Conservation (phyloP, 208 protist species). For the Tetramitus jugosus region DNA sequence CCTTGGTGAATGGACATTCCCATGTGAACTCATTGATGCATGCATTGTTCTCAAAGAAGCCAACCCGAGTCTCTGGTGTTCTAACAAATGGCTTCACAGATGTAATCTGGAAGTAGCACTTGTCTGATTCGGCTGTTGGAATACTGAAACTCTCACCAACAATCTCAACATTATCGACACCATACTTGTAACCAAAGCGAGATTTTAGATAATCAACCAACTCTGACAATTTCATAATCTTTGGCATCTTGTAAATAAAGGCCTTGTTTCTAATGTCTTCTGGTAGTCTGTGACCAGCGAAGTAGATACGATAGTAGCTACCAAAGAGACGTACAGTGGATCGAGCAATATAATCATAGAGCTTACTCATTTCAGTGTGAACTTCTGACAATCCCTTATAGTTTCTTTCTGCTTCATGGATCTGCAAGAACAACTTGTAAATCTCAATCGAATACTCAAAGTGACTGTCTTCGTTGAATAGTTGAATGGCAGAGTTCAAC, state of each 20-base stretch:
- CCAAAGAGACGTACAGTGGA: constrained; percentile 34
- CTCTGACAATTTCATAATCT: constrained; percentile 39
- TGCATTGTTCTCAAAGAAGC: not conserved
- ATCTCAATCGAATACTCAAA: constrained; percentile 40
- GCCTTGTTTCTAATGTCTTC: constrained; percentile 36
- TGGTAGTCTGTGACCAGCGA: constrained; percentile 41
- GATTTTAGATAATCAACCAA: constrained; percentile 37
- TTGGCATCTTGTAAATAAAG: constrained; percentile 53
- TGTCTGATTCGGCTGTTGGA: not conserved
- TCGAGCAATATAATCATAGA: constrained; percentile 35
- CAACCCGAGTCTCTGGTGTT: not conserved
- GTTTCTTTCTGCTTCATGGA: constrained; percentile 36
- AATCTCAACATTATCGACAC: constrained; percentile 25
- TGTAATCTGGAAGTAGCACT: constrained; percentile 40
- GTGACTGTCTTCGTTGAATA: constrained; percentile 29
- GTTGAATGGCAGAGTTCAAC: constrained; percentile 27
- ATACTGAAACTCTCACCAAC: constrained; percentile 32
- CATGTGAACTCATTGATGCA: constrained; percentile 39
- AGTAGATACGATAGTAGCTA: constrained; percentile 46
- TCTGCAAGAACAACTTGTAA: constrained; percentile 41
- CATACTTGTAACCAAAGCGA: constrained; percentile 28
- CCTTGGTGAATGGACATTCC: constrained; percentile 49
- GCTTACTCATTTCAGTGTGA: constrained; percentile 36
- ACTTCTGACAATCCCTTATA: constrained; percentile 31
- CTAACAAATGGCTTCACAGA: constrained; percentile 35